Conservation (phyloP, 306 rosid genomes). For the Betula pendula region DNA sequence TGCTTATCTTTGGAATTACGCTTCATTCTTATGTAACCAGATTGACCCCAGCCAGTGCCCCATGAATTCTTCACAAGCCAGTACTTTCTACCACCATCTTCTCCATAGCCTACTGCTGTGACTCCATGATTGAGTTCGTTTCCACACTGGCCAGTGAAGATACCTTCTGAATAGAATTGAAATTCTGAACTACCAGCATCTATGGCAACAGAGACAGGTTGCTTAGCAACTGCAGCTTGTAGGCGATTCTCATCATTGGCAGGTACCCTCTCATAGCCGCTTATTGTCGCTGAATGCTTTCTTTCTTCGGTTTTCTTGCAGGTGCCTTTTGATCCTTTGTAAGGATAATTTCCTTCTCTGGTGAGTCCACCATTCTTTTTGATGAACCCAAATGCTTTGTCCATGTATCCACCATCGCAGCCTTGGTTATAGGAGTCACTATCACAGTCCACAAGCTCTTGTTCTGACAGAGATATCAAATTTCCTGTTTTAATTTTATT, state of each 20-base stretch:
- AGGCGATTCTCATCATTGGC: constrained; percentile 45
- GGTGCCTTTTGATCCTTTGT: constrained; percentile 35
- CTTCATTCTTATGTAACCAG: constrained; percentile 57
- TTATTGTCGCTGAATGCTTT: constrained; percentile 33
- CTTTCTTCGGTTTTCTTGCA: constrained; percentile 40
- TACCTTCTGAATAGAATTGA: constrained; percentile 60
- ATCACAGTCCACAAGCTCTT: constrained; percentile 75
- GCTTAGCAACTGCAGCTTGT: constrained; percentile 62
- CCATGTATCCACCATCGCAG: constrained; percentile 70
- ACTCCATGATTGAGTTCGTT: constrained; percentile 68
- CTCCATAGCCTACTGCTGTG: constrained; percentile 67
- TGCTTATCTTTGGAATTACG: constrained; percentile 28
- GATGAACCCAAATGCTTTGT: constrained; percentile 56
- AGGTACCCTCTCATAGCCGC: constrained; percentile 58
- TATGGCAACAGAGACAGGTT: constrained; percentile 67
- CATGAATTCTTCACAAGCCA: constrained; percentile 83
- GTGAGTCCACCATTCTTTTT: constrained; percentile 44
- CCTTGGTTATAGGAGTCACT: constrained; percentile 47
- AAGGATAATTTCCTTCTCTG: constrained; percentile 53
- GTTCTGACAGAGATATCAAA: constrained; percentile 62
- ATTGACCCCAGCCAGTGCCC: constrained; percentile 68
- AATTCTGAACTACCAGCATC: constrained; percentile 54
- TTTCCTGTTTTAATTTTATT: constrained; percentile 60
- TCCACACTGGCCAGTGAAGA: constrained; percentile 57
- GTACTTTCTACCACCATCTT: constrained; percentile 41